Evolutionary conservation across 192 early-diverging fungal genomes (phyloP), one percentile per base, ranked within the genome.

Genomic region (Gonapodya sp.): DNA sequence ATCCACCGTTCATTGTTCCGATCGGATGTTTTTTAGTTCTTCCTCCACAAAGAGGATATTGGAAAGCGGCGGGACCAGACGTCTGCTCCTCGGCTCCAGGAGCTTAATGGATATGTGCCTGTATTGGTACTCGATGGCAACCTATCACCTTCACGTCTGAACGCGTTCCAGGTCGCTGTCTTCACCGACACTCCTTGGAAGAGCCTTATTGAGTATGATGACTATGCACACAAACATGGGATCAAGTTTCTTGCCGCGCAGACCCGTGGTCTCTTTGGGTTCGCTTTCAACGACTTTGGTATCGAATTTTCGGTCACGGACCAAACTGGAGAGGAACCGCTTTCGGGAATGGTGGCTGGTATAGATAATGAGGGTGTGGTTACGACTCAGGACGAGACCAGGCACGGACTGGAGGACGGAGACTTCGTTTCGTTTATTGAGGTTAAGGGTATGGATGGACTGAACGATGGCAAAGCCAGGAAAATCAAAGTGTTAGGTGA

Each of bases 371-470:
- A 97, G 74, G 95, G 94, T 78, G 89, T 96, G 78, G 96, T 99
- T 32, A 96, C 96, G 18, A 97, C 95, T 83, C 86, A 98, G 80
- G 98, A 98, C 83, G 98, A 99, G 82, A 92, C 94, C 30, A 93
- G 98, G 35, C 98, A 99, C 83, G 97, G 97, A 31, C 86, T 99
- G n/a, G 96, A 97, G 84, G 97, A 98, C 85, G 98, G 98, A 1
- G 95, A 98, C 83, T 91, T 89, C 84, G 97, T 99, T 35, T 95
- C 94, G 1, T 99, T 99, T 83, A 89, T 87, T 35, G 97, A 99
- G 83, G 85, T 99, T 18, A 85, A 95, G 82, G 98, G 98, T 34
- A 97, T 99, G 96, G 88, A 88, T 33, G 90, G 93, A 84, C 87
- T 98, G 36, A 98, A 98, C 82, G 92, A 88, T 36, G 87, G 89